A percentile compares a stretch with the other conserved stretches of the same genome.
These are phyloP conservation scores for Pseudognaphalium luteoalbum DNA, from an alignment of 129 eudicot genomes.

Conservation along the genomic window DNA sequence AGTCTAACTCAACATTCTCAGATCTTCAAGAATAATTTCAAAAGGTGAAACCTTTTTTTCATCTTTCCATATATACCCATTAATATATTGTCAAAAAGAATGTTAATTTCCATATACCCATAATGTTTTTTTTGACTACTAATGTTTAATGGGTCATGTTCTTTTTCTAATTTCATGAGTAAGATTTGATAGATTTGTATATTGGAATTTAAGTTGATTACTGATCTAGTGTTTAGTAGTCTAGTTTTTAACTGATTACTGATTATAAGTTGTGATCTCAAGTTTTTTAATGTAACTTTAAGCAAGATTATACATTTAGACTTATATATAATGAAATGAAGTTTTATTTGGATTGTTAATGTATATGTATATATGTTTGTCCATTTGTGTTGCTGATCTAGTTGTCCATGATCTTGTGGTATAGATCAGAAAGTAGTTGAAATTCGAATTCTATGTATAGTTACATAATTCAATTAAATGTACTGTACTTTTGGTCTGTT, in stretches of 20 bases:
- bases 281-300: neutral
- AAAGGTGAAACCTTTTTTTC: neutral
- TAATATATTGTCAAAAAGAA: neutral
- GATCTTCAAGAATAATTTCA: neutral
- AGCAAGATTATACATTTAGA: neutral
- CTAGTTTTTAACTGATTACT: neutral
- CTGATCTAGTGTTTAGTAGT: constrained; percentile 7
- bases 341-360: neutral
- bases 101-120: neutral
- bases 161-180: neutral
- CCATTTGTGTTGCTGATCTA: constrained; percentile 11
- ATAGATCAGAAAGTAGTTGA: neutral
- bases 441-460: neutral
- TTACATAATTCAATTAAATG: neutral
- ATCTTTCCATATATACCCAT: neutral
- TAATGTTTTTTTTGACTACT: neutral
- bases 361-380: neutral
- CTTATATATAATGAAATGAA: neutral
- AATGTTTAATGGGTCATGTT: neutral
- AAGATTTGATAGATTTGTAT: neutral
- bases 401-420: neutral
- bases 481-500: neutral
- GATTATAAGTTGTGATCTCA: neutral
- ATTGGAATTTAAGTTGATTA: neutral
- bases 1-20: neutral